Evolutionary conservation across 352 stramenopile genomes (phyloP).

Genomic region (Phytophthora pistaciae): DNA sequence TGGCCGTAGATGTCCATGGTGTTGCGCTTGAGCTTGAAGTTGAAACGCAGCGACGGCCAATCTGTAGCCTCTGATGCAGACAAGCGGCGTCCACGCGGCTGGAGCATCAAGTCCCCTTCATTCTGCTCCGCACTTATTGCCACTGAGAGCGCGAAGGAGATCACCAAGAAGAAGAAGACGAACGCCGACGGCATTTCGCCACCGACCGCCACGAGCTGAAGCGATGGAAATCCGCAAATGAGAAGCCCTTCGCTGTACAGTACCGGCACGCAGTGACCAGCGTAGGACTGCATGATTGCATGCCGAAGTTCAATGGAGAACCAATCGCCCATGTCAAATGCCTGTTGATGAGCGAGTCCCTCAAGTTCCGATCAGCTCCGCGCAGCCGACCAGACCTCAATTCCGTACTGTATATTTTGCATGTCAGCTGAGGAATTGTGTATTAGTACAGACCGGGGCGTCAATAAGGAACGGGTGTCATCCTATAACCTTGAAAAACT

Average conservation of each 20-base stretch:
- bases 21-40: slow-evolving; percentile 5
- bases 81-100: not conserved
- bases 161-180: not conserved
- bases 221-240: not conserved
- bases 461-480: too few relatives aligned
- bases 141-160: not conserved
- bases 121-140: not conserved
- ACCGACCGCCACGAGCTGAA: not conserved
- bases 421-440: not conserved
- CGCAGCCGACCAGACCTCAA: not conserved
- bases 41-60: not conserved
- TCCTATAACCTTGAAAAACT: too few relatives aligned
- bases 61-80: not conserved
- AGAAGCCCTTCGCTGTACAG: too few relatives aligned
- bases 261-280: too few relatives aligned
- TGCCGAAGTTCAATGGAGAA: not conserved
- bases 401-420: not conserved
- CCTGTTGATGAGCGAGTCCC: too few relatives aligned
- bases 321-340: not conserved
- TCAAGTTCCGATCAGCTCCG: not conserved
- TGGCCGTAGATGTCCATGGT: slow-evolving; percentile 1
- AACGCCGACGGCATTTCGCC: not conserved
- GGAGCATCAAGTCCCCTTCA: not conserved
- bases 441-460: too few relatives aligned
- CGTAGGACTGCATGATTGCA: not conserved